A percentile compares a stretch with the other conserved stretches of the same genome.
Evolutionary conservation across 2,329 filamentous ascomycete species (phyloP).

Genomic region (Corynespora cassiicola): DNA sequence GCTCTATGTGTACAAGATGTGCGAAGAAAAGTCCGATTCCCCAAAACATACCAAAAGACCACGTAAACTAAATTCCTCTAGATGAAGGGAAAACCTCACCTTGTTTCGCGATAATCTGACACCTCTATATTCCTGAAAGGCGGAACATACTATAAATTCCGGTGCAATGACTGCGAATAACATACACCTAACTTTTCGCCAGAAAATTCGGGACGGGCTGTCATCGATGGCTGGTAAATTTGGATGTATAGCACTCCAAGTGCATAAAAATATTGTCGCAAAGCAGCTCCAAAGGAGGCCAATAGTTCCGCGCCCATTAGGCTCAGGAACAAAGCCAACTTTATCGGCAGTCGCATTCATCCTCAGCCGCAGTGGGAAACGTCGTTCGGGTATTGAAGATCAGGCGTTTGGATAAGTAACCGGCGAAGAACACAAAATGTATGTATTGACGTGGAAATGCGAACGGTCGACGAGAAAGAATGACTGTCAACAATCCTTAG

Average conservation of each 20-base stretch:
- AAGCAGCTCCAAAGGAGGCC: conserved; percentile 42
- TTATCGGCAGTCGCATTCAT: conserved; percentile 4
- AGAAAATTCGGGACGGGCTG: conserved; percentile 7
- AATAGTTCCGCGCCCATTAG: conserved; percentile 33
- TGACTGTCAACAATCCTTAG: no score
- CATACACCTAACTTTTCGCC: conserved; percentile 5
- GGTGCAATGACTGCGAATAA: conserved; percentile 8
- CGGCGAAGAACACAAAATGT: no score
- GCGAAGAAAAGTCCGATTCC: no score
- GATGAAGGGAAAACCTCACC: no score
- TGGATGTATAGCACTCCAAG: conserved; percentile 36
- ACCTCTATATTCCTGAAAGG: not conserved
- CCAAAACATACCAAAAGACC: no score
- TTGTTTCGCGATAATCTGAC: not conserved
- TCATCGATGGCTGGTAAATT: conserved; percentile 29
- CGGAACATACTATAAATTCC: conserved; percentile 4
- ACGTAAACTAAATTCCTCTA: no score
- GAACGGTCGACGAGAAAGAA: no score
- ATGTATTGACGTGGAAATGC: no score
- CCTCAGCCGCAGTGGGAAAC: conserved; percentile 3
- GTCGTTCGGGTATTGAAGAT: no score
- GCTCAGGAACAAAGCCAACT: conserved; percentile 21
- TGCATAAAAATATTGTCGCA: conserved; percentile 39
- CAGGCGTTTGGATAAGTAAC: no score
- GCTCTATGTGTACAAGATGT: no score